Evolutionary conservation across 352 stramenopile genomes (phyloP).

Genomic region (Phytophthora podocarpi): DNA sequence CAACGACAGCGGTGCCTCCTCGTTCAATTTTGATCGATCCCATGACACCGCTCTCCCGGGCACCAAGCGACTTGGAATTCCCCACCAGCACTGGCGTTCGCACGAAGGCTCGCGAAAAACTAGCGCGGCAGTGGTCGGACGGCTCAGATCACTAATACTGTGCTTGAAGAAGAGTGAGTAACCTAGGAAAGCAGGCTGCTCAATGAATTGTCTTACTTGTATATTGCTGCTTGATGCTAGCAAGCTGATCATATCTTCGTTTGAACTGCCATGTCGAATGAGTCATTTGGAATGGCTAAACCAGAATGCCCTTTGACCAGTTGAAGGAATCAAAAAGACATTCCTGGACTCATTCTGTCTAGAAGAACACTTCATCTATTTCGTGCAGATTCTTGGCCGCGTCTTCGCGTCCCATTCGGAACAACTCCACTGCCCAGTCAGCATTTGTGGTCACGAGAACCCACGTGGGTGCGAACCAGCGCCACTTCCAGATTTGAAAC

Average conservation of each 20-base stretch:
- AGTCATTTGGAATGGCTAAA: not conserved
- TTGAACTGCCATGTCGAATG: too few species aligned
- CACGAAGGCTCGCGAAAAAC: slow-evolving; percentile 60
- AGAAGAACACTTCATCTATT: slow-evolving; percentile 67
- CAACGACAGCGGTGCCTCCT: slow-evolving; percentile 24
- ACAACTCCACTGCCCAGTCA: slow-evolving; percentile 75
- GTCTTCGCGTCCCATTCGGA: slow-evolving; percentile 80
- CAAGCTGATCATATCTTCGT: too few species aligned
- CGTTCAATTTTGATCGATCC: slow-evolving; percentile 50
- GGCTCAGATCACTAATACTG: slow-evolving; percentile 39
- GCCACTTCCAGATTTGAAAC: slow-evolving; percentile 87
- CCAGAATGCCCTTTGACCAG: not conserved
- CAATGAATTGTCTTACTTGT: too few species aligned
- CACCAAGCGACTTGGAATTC: slow-evolving; percentile 43
- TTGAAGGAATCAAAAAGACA: not conserved
- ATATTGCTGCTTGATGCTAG: too few species aligned
- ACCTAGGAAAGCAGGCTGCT: too few species aligned
- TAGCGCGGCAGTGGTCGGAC: slow-evolving; percentile 66
- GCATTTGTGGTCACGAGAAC: slow-evolving; percentile 77
- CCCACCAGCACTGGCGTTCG: slow-evolving; percentile 57
- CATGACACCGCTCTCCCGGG: slow-evolving; percentile 46
- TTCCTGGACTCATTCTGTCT: not conserved
- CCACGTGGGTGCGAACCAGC: slow-evolving; percentile 78
- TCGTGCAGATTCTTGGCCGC: slow-evolving; percentile 70
- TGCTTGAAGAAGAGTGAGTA: too few species aligned